A percentile compares a stretch with the other conserved stretches of the same genome.
Conservation (phyloP, 805 yeast genomes). For the Yarrowia sp. region DNA sequence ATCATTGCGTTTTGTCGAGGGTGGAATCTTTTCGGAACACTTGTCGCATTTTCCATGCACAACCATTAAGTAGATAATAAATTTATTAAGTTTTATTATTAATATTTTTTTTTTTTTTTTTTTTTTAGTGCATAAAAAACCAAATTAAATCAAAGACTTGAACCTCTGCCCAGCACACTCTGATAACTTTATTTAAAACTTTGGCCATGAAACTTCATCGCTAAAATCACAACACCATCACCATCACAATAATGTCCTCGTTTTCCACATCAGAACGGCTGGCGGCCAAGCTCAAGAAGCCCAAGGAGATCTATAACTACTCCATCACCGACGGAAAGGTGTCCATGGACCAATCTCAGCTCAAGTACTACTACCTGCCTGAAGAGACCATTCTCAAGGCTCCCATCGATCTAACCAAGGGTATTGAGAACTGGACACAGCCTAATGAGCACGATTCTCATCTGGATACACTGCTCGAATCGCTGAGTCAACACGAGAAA, state of each 20-base stretch:
- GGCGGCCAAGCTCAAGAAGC: conserved; percentile 69
- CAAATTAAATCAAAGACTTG: too few relatives aligned
- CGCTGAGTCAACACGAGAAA: conserved; percentile 56
- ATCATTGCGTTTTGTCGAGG: too few relatives aligned
- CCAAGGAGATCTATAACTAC: conserved; percentile 71
- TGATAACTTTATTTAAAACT: conserved; percentile 4
- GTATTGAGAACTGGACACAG: conserved; percentile 57
- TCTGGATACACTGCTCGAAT: conserved; percentile 54
- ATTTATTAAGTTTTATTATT: too few relatives aligned
- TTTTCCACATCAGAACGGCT: conserved; percentile 34
- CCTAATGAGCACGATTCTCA: conserved; percentile 47
- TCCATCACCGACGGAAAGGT: conserved; percentile 54
- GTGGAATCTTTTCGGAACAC: too few relatives aligned
- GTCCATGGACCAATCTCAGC: conserved; percentile 46
- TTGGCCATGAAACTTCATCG: not conserved
- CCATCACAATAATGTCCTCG: not conserved
- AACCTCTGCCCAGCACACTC: too few relatives aligned
- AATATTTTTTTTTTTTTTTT: too few relatives aligned
- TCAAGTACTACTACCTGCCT: conserved; percentile 78
- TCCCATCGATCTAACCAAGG: conserved; percentile 59
- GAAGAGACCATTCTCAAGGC: conserved; percentile 61
- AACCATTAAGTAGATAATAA: too few relatives aligned
- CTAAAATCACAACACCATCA: not conserved
- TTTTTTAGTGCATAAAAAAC: too few relatives aligned
- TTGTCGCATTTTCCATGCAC: too few relatives aligned